Evolutionary conservation across 2,329 filamentous ascomycete genomes (phyloP), one percentile per base, ranked within the genome.

Genomic region (Bipolaris bicolor): DNA sequence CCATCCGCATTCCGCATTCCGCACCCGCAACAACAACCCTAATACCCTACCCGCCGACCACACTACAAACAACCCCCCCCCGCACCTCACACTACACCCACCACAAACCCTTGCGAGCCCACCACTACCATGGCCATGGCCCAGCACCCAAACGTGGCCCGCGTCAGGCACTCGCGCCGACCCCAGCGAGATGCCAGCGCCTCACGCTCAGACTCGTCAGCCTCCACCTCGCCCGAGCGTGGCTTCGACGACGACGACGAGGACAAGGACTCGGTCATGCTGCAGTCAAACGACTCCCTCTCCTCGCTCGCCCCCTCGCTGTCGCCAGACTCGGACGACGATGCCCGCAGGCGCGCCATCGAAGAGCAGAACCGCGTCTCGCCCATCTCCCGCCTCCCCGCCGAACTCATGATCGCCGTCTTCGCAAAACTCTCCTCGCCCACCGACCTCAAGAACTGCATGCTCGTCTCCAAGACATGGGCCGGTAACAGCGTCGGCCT

Each of bases 381-480:
- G n/a, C 92, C 93, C 46, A 88, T 97, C 58, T 89, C 90, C 66
- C 87, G 90, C 55, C 83, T 99, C 34, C 95, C 95, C 37, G 94
- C 93, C 76, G 95, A 99, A 81, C 90, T 99, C 60, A 87, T 98
- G 73, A 97, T 99, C 71, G 86, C 88, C 77, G 89, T 98, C 70
- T 97, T 99, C 78, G 84, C 90, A 34, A 95, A 92, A 76, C 85
- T 99, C 56, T 88, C 83, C 69, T 86, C 85, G 11, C 85, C 92
- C 2, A 80, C 82, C 43, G 94, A 99, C 71, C 84, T 97, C 66
- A 85, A 92, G 65, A 89, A 88, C 77, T 96, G 91, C 78, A 93
- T 98, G 90, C 82, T 95, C 63, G 93, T 97, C n/a, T 97, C 89
- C 71, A 93, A 92, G 77, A 87, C 89, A 61, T 99, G 95, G 95